Percentiles rank a stretch among this genome's conserved stretches.
Conservation (phyloP, 164 flowering plant genomes). For the Nymphaea colorata region DNA sequence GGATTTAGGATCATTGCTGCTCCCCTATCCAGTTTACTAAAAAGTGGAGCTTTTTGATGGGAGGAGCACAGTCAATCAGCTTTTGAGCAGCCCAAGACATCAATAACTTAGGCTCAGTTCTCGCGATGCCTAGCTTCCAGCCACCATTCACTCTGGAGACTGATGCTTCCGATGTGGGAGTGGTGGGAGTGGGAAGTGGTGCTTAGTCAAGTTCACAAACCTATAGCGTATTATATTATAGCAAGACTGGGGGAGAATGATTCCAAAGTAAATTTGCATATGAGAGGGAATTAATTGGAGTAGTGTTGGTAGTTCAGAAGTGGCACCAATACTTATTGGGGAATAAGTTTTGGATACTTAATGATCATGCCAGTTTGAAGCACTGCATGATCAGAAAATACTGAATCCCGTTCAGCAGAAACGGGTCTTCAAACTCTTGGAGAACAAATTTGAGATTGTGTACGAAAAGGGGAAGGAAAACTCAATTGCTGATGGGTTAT, state of each 20-base stretch:
- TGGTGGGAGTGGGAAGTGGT: neutral
- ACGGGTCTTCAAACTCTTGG: slow-evolving; percentile 1
- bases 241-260: too few species aligned
- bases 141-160: neutral
- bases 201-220: neutral
- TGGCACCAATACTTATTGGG: slow-evolving; percentile 6
- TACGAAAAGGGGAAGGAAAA: neutral
- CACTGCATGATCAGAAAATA: neutral
- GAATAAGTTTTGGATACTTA: neutral
- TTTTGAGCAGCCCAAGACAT: neutral
- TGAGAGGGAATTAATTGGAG: slow-evolving; percentile 2
- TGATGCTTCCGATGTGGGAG: slow-evolving; percentile 1
- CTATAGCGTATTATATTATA: too few species aligned
- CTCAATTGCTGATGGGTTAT: slow-evolving; percentile 1
- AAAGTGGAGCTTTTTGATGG: slow-evolving; percentile 3
- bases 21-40: slow-evolving; percentile 1
- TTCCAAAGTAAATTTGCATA: neutral
- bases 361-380: slow-evolving; percentile 2
- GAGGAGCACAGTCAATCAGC: neutral
- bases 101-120: too few species aligned
- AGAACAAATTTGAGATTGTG: neutral
- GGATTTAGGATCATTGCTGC: neutral
- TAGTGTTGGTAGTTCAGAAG: neutral
- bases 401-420: neutral
- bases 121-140: slow-evolving; percentile 1